phyloP scores from a whole-genome alignment of 2,329 filamentous ascomycete species.

The Talaromyces sp. region DNA sequence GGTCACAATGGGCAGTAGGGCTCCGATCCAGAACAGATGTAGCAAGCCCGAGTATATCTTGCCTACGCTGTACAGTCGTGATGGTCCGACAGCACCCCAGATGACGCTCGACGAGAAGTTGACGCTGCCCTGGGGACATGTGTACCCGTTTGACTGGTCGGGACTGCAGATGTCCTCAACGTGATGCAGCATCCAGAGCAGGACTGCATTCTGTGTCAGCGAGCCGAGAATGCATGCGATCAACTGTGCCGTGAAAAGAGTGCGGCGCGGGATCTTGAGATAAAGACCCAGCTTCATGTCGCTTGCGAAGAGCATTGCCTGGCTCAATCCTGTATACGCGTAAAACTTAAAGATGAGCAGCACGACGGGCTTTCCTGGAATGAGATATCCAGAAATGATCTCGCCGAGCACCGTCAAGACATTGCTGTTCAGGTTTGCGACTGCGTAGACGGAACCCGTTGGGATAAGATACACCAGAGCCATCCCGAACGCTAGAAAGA shows the following conservation, averaged over 20 bases:
- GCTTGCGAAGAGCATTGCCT: constrained; percentile 45
- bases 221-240: constrained; percentile 46
- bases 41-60: constrained; percentile 46
- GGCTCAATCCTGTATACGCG: constrained; percentile 57
- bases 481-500: constrained; percentile 39
- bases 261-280: constrained; percentile 47
- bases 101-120: constrained; percentile 46
- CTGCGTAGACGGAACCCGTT: constrained; percentile 40
- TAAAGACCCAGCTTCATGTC: constrained; percentile 54
- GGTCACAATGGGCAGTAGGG: constrained; percentile 43
- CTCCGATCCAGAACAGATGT: constrained; percentile 51
- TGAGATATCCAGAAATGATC: constrained; percentile 42
- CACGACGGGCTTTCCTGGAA: constrained; percentile 40
- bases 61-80: constrained; percentile 45
- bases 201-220: constrained; percentile 39
- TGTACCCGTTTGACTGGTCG: constrained; percentile 45
- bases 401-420: constrained; percentile 40
- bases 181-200: constrained; percentile 32
- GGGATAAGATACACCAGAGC: constrained; percentile 41
- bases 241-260: constrained; percentile 48
- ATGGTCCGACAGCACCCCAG: constrained; percentile 51
- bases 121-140: constrained; percentile 46
- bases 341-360: constrained; percentile 52
- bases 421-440: constrained; percentile 43
- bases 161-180: constrained; percentile 40